These are phyloP conservation scores for Cladophialophora psammophila DNA, from an alignment of 2,329 filamentous ascomycete genomes.

Conservation along the genomic window DNA sequence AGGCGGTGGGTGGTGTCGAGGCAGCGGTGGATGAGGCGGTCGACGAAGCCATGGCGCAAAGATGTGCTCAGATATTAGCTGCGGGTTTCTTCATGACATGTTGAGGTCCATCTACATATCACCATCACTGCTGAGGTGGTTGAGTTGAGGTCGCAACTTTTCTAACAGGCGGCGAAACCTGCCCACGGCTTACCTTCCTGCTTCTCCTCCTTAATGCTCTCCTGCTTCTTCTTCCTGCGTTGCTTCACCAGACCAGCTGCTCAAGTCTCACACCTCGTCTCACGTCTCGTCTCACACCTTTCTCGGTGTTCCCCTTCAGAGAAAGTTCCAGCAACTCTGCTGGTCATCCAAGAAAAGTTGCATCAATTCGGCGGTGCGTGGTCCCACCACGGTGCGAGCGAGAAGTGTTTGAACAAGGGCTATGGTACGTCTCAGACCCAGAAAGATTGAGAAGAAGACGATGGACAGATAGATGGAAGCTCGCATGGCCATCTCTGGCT, in stretches of 20 bases:
- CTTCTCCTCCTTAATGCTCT: too few relatives aligned
- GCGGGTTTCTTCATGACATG: background rate
- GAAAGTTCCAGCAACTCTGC: background rate
- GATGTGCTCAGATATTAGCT: background rate
- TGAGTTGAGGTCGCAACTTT: background rate
- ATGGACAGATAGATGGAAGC: conserved; percentile 1
- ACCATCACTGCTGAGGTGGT: background rate
- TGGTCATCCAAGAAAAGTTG: background rate
- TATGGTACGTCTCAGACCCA: background rate
- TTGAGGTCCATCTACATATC: background rate
- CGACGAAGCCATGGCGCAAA: background rate
- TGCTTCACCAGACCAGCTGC: too few relatives aligned
- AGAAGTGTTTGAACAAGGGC: background rate
- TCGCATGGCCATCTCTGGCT: background rate
- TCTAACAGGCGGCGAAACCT: background rate
- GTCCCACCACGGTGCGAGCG: background rate
- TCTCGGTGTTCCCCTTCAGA: background rate
- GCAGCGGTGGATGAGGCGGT: background rate
- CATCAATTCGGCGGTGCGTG: background rate
- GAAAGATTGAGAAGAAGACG: background rate
- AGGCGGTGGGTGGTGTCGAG: conserved; percentile 41
- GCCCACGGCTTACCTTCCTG: too few relatives aligned
- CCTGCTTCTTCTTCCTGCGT: too few relatives aligned
- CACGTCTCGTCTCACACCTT: conserved; percentile 35
- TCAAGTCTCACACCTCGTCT: background rate